A percentile compares a stretch with the other conserved stretches of the same genome.
Evolutionary conservation across 331 rosid species (phyloP).

Genomic region (Rosa hybrid): DNA sequence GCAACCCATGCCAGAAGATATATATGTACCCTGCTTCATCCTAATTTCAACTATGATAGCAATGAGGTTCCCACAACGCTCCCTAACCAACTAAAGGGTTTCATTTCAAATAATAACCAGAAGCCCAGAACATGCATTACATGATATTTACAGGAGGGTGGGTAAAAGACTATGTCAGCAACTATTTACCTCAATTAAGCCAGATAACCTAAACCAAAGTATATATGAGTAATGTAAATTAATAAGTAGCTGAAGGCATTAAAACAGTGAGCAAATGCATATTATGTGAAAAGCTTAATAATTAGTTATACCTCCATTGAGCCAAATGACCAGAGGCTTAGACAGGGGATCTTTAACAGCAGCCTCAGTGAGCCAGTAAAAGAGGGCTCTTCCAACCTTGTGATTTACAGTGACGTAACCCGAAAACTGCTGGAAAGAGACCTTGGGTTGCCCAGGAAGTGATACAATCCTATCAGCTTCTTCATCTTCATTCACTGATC

Average conservation of each 20-base stretch:
- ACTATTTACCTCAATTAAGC: not conserved
- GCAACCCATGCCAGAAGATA: not conserved
- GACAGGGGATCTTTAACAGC: constrained; percentile 50
- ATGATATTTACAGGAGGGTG: not conserved
- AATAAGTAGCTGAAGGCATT: not conserved
- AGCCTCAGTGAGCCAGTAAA: constrained; percentile 98
- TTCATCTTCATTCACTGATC: constrained; percentile 34
- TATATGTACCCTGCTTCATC: not conserved
- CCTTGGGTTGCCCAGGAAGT: constrained; percentile 93
- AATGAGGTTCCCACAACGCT: not conserved
- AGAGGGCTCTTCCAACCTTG: constrained; percentile 77
- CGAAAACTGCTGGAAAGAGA: constrained; percentile 75
- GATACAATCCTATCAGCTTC: constrained; percentile 62
- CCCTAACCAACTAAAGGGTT: not conserved
- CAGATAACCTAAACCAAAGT: not conserved
- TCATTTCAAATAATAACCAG: not conserved
- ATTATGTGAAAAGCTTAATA: not conserved
- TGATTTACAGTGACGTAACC: constrained; percentile 71
- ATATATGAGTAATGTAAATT: not conserved
- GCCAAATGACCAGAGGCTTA: constrained; percentile 88
- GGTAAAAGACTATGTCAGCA: not conserved
- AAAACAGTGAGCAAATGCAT: constrained; percentile 3
- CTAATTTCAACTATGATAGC: not conserved
- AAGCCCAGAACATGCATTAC: not conserved
- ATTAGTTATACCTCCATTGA: constrained; percentile 77